phyloP scores from a whole-genome alignment of 805 yeast genomes.

The Candida verbasci region DNA sequence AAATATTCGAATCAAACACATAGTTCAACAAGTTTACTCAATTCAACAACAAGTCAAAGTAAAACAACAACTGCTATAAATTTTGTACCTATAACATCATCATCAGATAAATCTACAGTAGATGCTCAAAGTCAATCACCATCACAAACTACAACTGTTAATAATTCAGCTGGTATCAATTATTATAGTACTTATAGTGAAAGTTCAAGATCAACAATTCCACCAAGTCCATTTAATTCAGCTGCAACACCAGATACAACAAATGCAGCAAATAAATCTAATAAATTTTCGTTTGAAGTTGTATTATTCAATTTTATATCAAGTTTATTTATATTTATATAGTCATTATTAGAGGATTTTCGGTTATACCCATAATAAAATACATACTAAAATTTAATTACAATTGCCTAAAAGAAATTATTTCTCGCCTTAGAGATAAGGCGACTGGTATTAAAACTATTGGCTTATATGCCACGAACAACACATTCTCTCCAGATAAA shows the following conservation, averaged over 20 bases:
- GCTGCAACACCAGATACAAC: background rate
- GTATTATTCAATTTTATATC: background rate
- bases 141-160: background rate
- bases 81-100: background rate
- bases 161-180: background rate
- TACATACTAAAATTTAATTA: too few species aligned
- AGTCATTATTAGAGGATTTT: too few species aligned
- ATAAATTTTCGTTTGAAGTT: background rate
- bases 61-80: background rate
- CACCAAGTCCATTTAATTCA: slow-evolving; percentile 1
- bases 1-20: background rate
- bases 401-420: too few species aligned
- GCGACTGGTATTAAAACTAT: too few species aligned
- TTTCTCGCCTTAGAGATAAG: too few species aligned
- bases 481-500: too few species aligned
- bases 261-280: background rate
- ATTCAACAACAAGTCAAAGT: background rate
- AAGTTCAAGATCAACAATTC: slow-evolving; percentile 2
- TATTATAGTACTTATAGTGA: background rate
- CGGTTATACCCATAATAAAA: too few species aligned
- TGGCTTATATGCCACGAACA: too few species aligned
- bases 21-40: background rate
- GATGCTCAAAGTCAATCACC: background rate
- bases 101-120: background rate
- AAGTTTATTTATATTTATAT: background rate